A percentile compares a stretch with the other conserved stretches of the same genome.
phyloP scores from a whole-genome alignment of 306 rosid genomes.

The Malus sieversii region DNA sequence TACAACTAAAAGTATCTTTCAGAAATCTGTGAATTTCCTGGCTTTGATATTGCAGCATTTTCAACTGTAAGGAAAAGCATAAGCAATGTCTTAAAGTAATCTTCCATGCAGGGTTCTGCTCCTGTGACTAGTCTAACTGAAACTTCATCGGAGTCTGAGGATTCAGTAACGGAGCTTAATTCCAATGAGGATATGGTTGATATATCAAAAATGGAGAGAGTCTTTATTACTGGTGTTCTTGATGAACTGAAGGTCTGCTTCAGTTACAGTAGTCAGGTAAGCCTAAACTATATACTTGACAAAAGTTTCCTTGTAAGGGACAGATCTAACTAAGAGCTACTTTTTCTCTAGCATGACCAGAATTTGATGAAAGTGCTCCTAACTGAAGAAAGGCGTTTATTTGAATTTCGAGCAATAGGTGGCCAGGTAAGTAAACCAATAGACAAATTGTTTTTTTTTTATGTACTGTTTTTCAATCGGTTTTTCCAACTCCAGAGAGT shows the following conservation, averaged over 20 bases:
- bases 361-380: conserved; percentile 71
- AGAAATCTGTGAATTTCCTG: not conserved
- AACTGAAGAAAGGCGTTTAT: conserved; percentile 59
- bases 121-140: conserved; percentile 73
- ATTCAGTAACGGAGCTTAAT: conserved; percentile 46
- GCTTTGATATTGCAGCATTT: not conserved
- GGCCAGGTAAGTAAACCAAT: conserved; percentile 59
- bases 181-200: conserved; percentile 26
- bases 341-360: conserved; percentile 49
- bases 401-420: conserved; percentile 95
- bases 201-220: conserved; percentile 42
- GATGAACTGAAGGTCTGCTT: conserved; percentile 87
- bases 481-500: conserved; percentile 21
- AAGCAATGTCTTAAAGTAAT: conserved; percentile 2
- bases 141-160: conserved; percentile 74
- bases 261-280: conserved; percentile 75
- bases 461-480: not conserved
- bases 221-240: conserved; percentile 83
- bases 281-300: not conserved
- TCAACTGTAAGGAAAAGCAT: not conserved
- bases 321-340: conserved; percentile 18
- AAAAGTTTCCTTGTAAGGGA: not conserved
- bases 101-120: conserved; percentile 63
- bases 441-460: not conserved
- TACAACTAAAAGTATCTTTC: not conserved